Base-by-base conservation (phyloP, 495 filamentous ascomycete species). In the Aspergillus wentii region DNA sequence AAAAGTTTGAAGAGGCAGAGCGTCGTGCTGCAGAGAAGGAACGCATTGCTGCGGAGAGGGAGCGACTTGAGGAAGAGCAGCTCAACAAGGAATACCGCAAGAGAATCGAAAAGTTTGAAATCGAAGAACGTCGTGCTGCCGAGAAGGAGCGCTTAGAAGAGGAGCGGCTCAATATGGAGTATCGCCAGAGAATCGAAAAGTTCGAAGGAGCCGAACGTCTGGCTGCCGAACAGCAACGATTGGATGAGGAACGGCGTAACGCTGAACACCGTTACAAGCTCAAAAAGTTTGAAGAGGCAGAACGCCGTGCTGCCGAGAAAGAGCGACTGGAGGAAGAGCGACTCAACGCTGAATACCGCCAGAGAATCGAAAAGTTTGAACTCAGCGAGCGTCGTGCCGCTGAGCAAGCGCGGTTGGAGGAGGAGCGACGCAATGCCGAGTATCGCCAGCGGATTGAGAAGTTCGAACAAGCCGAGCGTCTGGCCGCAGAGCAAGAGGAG, bases 271-370 rank as follows among this genome's bases (percentile, higher is more conserved):
- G 48, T 4, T 50, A 48, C 18, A 55, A 54, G 23, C 38, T 64
- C 16, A 57, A 55, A 48, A 43, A 38, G 35, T 46, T 59, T 8
- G 63, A 64, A 22, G 51, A 59, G 31, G 50, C 48, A 8, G 46
- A 63, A 35, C 54, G 54, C 17, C 40, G 49, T 17, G 57, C 58
- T 23, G 54, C 47, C 15, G 59, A 64, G 40, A 40, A 51, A 26
- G 53, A 59, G 18, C 57, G 53, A 1, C 32, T 43, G 16, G 58
- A 57, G 9, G 61, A 65, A 29, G 56, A 62, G 29, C 57, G 55
- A 14, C 49, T 48, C 8, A 33, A 53, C 31, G 58, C 53, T 3
- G 61, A 63, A 27, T 46, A 51, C 17, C 45, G 48, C 5, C 50
- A 48, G 17, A 55, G 52, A 20, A 41, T 64, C 16, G 55, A 55